Percentiles rank a stretch among this genome's conserved stretches.
These are phyloP conservation scores for Phaseolus lunatus DNA, from an alignment of 306 rosid species.

Conservation along the genomic window DNA sequence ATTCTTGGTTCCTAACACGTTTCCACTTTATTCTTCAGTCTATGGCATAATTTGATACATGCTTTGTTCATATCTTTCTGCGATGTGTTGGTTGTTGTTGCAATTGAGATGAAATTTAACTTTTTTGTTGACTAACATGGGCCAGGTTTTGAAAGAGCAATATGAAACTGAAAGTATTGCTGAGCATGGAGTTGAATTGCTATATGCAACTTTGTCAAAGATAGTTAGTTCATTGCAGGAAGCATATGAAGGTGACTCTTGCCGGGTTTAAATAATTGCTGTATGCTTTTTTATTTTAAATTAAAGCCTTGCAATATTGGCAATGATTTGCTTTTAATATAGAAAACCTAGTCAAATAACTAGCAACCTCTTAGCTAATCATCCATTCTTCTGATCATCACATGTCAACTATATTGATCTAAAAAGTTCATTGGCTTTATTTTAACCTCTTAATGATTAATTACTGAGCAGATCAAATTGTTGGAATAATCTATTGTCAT, in stretches of 20 bases:
- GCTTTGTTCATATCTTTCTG: conserved; percentile 16
- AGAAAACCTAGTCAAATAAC: conserved; percentile 37
- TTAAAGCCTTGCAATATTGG: conserved; percentile 23
- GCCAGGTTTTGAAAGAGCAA: conserved; percentile 76
- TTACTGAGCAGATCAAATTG: conserved; percentile 84
- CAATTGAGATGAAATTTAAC: conserved; percentile 19
- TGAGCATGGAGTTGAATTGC: conserved; percentile 67
- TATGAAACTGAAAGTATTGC: conserved; percentile 61
- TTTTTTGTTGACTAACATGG: conserved; percentile 31
- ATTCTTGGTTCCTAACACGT: too few species aligned
- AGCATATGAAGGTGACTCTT: conserved; percentile 69
- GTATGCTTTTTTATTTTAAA: background rate
- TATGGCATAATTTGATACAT: background rate
- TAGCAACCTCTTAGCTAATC: conserved; percentile 23
- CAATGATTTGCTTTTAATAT: conserved; percentile 36
- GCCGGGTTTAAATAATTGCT: conserved; percentile 37
- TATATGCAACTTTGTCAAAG: conserved; percentile 68
- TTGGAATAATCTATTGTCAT: conserved; percentile 76
- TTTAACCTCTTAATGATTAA: conserved; percentile 40
- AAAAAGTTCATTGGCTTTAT: conserved; percentile 27
- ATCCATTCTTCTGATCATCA: conserved; percentile 28
- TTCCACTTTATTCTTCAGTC: background rate
- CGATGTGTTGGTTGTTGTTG: conserved; percentile 21
- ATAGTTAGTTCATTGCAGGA: conserved; percentile 68
- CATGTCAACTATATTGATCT: conserved; percentile 23